Percentiles rank a stretch among this genome's conserved stretches.
Conservation (phyloP, 208 protist species). For the Wallacemonas rigidus region DNA sequence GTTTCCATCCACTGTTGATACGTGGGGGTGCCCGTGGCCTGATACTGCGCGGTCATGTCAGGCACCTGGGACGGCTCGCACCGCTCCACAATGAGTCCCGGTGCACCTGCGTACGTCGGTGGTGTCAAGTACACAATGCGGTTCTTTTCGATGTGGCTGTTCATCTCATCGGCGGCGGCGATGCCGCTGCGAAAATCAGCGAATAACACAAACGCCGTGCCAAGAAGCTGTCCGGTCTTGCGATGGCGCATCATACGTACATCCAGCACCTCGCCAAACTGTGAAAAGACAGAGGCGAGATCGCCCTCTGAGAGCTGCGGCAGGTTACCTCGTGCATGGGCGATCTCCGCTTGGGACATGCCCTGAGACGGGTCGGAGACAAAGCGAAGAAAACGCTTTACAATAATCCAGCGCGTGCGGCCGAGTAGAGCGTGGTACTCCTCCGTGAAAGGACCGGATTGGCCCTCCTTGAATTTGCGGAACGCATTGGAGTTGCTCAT, state of each 20-base stretch:
- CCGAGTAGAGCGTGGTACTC: slow-evolving; percentile 79
- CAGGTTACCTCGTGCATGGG: slow-evolving; percentile 2
- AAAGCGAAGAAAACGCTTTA: slow-evolving; percentile 48
- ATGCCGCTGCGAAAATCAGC: slow-evolving; percentile 74
- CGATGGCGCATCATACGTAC: slow-evolving; percentile 77
- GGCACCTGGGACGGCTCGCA: slow-evolving; percentile 78
- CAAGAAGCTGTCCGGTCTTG: slow-evolving; percentile 71
- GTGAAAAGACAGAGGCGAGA: slow-evolving; percentile 85
- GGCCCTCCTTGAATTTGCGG: slow-evolving; percentile 50
- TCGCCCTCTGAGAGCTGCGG: slow-evolving; percentile 78
- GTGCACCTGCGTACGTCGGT: slow-evolving; percentile 6
- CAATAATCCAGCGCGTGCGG: slow-evolving; percentile 70
- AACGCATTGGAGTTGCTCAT: not conserved
- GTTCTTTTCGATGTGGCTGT: slow-evolving; percentile 68
- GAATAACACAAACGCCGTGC: slow-evolving; percentile 82
- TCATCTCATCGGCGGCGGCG: slow-evolving; percentile 73
- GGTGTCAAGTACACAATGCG: slow-evolving; percentile 54
- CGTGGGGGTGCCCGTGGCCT: slow-evolving; percentile 26
- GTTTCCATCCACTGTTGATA: slow-evolving; percentile 56
- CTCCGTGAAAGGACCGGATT: slow-evolving; percentile 65
- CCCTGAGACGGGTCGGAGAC: slow-evolving; percentile 4
- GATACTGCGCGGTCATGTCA: slow-evolving; percentile 8
- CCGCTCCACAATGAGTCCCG: slow-evolving; percentile 75
- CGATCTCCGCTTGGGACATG: slow-evolving; percentile 4
- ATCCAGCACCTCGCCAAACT: slow-evolving; percentile 83